Base-by-base conservation (phyloP, 1,139 yeast genomes). In the Kurtzmaniella quercitrusa region DNA sequence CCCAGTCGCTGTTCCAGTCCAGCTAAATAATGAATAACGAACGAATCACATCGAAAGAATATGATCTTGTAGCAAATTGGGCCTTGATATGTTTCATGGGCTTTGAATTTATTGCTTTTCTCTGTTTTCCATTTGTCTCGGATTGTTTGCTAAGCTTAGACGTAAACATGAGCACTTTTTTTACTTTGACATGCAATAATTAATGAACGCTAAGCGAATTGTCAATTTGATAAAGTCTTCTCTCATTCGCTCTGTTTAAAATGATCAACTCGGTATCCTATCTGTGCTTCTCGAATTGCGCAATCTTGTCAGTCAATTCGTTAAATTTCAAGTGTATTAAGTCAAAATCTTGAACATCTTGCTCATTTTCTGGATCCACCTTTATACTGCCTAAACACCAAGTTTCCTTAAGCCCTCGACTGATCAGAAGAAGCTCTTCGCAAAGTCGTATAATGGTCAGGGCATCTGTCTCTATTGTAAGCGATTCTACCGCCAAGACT, bases 331-430 rank as follows among this genome's bases (percentile, higher is more conserved):
- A 52, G 46, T 67, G 68, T 1, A 70, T 60, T 14, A 49, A 47
- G 40, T 57, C 55, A 5, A 62, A 46, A 15, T 66, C 65, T 16
- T 42, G 41, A 5, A 46, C 51, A 16, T 57, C 57, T 19, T 47
- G 44, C 39, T 48, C 49, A 20, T 49, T 47, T 8, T 49, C 51
- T 18, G 51, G 50, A 11, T 57, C 60, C 14, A 68, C 74, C 45
- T 66, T 70, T 49, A 77, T 64, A 21, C 80, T 76, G 3, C 80
- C 81, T 47, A 79, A 59, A 33, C 80, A 70, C 84, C 84, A 79
- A 2, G 74, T 66, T 51, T 79, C 84, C 49, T 75, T 72, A 34
- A 79, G 53, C 0, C 71, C 66, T 37, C 79, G 57, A 2, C 82
- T 74, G 3, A 78, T 66, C 0, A 71, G 60, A 14, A 79, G 59